Conservation (phyloP, 306 rosid genomes). For the Hylodesmum podocarpum region DNA sequence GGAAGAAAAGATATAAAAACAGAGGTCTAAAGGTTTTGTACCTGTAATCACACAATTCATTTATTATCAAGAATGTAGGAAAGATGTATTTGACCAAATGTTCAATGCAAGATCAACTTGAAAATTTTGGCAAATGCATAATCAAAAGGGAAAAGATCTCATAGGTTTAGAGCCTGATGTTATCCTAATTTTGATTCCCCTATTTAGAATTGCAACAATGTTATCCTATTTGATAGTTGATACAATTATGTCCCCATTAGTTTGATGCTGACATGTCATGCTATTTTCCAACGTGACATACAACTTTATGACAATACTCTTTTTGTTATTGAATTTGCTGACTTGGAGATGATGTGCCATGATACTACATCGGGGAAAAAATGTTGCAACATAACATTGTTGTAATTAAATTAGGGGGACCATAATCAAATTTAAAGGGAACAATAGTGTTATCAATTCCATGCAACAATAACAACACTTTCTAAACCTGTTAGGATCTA, state of each 20-base stretch:
- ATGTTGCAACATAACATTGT: not conserved
- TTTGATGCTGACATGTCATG: conserved; percentile 1
- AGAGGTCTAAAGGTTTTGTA: conserved; percentile 11
- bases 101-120: conserved; percentile 15
- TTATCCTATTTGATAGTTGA: not conserved
- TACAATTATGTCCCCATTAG: conserved; percentile 1
- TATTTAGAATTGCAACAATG: not conserved
- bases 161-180: not conserved
- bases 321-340: conserved; percentile 3
- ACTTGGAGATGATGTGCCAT: not conserved
- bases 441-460: conserved; percentile 12
- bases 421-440: conserved; percentile 5
- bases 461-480: conserved; percentile 17
- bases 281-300: not conserved
- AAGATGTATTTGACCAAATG: conserved; percentile 19
- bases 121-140: conserved; percentile 26
- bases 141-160: conserved; percentile 14
- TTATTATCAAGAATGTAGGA: not conserved
- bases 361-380: not conserved
- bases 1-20: conserved; percentile 17
- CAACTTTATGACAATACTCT: not conserved
- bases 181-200: not conserved
- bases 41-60: conserved; percentile 21
- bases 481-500: conserved; percentile 61
- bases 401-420: conserved; percentile 3